Conservation (phyloP, 768 basidiomycete species). For the Phylloporus arenicola region DNA sequence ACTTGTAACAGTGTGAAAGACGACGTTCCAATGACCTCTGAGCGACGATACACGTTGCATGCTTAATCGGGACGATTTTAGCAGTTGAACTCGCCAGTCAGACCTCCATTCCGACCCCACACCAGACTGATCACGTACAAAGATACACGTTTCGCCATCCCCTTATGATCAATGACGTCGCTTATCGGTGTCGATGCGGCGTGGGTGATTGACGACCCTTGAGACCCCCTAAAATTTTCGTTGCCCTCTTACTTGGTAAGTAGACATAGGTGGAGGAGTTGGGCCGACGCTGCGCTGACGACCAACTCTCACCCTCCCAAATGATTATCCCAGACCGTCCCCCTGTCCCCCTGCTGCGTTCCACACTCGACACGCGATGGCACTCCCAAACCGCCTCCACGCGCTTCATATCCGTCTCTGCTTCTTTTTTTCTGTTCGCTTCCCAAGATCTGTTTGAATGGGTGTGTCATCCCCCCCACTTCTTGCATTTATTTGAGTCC, state of each 20-base stretch:
- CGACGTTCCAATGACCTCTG: background rate
- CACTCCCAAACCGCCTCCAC: background rate
- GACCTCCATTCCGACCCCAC: background rate
- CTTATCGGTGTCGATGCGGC: background rate
- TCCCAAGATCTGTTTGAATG: background rate
- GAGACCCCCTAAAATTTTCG: background rate
- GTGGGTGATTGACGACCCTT: background rate
- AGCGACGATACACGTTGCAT: background rate
- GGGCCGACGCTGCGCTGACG: background rate
- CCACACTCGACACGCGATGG: background rate
- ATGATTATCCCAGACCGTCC: background rate
- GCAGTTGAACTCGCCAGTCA: no score
- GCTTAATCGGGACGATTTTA: background rate
- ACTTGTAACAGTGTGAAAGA: no score
- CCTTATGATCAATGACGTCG: background rate
- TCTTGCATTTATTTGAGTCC: background rate
- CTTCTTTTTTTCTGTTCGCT: background rate
- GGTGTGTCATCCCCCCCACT: background rate
- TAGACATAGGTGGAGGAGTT: background rate
- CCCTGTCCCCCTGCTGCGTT: background rate
- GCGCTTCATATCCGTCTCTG: slow-evolving; percentile 1
- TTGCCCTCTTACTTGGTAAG: background rate
- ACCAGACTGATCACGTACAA: background rate
- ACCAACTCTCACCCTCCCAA: no score
- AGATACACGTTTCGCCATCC: background rate